Base-by-base conservation (phyloP, 2,329 filamentous ascomycete genomes). In the Trichophyton verrucosum region DNA sequence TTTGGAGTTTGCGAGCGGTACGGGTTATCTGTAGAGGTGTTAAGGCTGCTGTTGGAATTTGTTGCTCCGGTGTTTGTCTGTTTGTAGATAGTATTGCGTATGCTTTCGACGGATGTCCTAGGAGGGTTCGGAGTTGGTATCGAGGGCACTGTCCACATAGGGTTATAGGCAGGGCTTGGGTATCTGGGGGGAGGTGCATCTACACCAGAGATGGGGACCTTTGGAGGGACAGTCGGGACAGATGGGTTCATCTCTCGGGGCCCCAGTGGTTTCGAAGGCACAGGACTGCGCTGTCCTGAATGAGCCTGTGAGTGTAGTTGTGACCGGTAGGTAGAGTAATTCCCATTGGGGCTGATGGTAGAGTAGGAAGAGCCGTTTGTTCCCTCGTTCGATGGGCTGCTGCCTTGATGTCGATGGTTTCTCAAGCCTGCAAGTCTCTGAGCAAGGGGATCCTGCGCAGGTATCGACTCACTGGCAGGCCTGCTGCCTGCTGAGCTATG, bases 121-220 rank as follows among this genome's bases (percentile, higher is more conserved):
- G 72, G 75, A 7, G 74, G 71, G 57, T 74, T 74, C 8, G 68
- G 66, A 33, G 71, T 71, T 5, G 70, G 70, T 20, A 74, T 72
- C 5, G 71, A 70, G 30, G 75, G 70, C 3, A 74, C 71, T 1
- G 72, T 75, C 63, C 69, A 74, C 51, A 76, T 73, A 38, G 77
- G 77, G 61, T 74, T 78, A 63, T 79, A 80, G 3, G 77, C 70
- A n/a, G 77, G 77, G 61, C 75, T 76, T 7, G 77, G 77, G 27
- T 76, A 74, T 63, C 75, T 75, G 40, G 77, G 77, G 58, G 79
- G 70, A 13, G 73, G 71, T 27, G 74, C 70, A 58, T 72, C 69
- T 17, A 73, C 57, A 13, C 67, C 46, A 40, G 64, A 57, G 13
- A 72, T 64, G 13, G 76, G 76, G 49, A 77, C 67, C 61, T 78